Conservation (phyloP, 78 protist genomes). For the Polysphondylium violaceum region DNA sequence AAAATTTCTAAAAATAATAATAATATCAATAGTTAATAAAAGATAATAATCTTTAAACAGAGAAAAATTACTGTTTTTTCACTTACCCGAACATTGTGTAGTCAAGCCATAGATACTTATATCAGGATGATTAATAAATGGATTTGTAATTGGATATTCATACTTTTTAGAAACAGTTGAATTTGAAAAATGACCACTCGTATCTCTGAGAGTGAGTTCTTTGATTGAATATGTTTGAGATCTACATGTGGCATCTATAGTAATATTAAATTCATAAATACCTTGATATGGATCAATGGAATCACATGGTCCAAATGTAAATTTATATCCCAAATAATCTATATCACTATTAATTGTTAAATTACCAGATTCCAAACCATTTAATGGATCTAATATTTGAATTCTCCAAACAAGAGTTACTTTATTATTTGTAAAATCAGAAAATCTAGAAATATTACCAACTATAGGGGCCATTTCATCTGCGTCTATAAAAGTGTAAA, state of each 20-base stretch:
- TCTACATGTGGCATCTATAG: neutral
- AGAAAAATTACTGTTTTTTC: too few relatives aligned
- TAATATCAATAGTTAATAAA: too few relatives aligned
- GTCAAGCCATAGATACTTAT: too few relatives aligned
- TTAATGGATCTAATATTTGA: neutral
- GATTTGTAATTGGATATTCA: constrained; percentile 3
- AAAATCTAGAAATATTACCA: neutral
- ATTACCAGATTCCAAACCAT: constrained; percentile 16
- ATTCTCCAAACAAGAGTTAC: neutral
- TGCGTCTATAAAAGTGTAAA: neutral
- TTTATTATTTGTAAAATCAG: too few relatives aligned
- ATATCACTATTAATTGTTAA: neutral
- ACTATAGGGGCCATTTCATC: constrained; percentile 8
- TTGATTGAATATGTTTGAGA: neutral
- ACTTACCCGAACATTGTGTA: too few relatives aligned
- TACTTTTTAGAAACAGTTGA: neutral
- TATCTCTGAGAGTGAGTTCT: neutral
- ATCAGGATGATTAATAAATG: constrained; percentile 19
- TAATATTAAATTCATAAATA: neutral
- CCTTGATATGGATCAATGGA: neutral
- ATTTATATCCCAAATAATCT: neutral
- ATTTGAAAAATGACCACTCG: neutral
- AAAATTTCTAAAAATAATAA: too few relatives aligned
- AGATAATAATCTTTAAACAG: too few relatives aligned
- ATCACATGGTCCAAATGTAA: neutral